These are phyloP conservation scores for Rhizomucor pusillus DNA, from an alignment of 371 early-diverging fungal species.

Conservation along the genomic window DNA sequence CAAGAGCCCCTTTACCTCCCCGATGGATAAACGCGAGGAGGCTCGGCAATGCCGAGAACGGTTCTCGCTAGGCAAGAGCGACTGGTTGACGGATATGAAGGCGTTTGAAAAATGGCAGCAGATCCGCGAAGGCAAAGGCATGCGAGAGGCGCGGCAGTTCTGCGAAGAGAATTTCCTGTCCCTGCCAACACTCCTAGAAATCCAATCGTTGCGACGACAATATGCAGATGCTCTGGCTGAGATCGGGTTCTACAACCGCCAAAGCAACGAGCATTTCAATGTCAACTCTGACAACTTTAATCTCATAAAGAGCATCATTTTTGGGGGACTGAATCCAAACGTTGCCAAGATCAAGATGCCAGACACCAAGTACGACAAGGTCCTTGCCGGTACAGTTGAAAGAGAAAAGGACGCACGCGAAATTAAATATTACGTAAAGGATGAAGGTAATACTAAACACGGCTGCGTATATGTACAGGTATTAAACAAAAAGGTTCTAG, in stretches of 20 bases:
- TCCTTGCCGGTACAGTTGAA: constrained; percentile 70
- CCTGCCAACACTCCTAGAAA: constrained; percentile 46
- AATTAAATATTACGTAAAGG: constrained; percentile 67
- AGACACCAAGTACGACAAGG: constrained; percentile 70
- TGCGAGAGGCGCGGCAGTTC: constrained; percentile 31
- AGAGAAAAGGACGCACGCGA: constrained; percentile 71
- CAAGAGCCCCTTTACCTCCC: constrained; percentile 68
- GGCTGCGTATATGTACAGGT: too few relatives aligned
- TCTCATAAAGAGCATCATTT: constrained; percentile 58
- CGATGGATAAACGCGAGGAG: constrained; percentile 65
- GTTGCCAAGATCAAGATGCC: constrained; percentile 71
- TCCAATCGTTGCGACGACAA: constrained; percentile 53
- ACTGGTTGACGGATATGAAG: constrained; percentile 65
- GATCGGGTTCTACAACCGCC: constrained; percentile 54
- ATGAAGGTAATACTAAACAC: constrained; percentile 38
- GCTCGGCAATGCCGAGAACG: constrained; percentile 52
- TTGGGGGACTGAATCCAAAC: constrained; percentile 69
- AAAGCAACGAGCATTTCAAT: constrained; percentile 32
- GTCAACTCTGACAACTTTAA: constrained; percentile 48
- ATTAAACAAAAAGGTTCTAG: constrained; percentile 20
- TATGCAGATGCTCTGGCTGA: constrained; percentile 53
- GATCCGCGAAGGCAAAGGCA: constrained; percentile 26
- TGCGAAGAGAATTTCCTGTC: constrained; percentile 64
- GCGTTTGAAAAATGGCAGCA: constrained; percentile 66
- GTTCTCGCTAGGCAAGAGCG: constrained; percentile 63